Conservation (phyloP, 345 rosid species). For the Eucalyptus virginea region DNA sequence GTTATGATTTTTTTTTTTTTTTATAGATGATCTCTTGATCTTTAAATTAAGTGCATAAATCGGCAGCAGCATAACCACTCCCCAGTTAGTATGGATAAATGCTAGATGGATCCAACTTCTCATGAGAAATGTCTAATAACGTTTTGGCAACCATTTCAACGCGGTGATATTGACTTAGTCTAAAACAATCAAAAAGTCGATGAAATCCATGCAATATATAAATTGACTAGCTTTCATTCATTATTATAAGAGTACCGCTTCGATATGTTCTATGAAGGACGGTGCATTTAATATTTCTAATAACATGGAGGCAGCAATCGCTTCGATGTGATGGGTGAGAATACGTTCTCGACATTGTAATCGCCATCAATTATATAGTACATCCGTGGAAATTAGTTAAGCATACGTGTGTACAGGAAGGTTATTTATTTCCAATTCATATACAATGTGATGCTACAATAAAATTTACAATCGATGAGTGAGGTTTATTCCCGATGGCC, state of each 20-base stretch:
- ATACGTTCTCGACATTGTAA: background rate
- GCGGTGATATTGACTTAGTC: accelerated
- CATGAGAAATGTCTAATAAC: background rate
- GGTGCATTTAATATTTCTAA: background rate
- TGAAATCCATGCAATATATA: background rate
- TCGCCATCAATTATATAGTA: background rate
- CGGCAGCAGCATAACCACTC: background rate
- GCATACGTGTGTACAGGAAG: background rate
- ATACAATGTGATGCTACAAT: background rate
- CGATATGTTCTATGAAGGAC: background rate
- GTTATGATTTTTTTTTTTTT: background rate
- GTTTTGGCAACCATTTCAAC: background rate
- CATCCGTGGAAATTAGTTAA: background rate
- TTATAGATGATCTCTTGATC: background rate
- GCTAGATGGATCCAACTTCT: background rate
- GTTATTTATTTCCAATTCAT: background rate
- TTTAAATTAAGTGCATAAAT: background rate
- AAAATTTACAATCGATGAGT: background rate
- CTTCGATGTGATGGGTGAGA: background rate
- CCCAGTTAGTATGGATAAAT: background rate
- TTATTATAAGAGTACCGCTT: background rate
- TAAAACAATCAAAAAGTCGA: background rate
- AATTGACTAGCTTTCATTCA: background rate
- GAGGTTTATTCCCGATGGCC: background rate
- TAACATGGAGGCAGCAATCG: accelerated